Conservation (phyloP, 768 basidiomycete genomes). For the Trametes cingulata region DNA sequence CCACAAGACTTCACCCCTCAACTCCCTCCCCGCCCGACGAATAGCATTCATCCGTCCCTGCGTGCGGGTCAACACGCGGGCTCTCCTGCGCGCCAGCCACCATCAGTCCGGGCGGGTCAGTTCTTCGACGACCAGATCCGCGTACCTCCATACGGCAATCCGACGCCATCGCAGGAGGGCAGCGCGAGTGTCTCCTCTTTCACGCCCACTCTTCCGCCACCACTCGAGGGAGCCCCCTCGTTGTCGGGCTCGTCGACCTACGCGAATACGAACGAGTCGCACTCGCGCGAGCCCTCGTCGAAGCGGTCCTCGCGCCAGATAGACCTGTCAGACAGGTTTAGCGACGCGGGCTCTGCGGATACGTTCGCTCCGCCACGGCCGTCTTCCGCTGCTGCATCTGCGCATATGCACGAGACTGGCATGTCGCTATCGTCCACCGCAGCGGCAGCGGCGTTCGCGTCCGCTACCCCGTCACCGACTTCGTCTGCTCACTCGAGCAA, state of each 20-base stretch:
- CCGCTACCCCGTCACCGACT: conserved; percentile 16
- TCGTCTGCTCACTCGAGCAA: background rate
- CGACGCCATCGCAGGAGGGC: conserved; percentile 8
- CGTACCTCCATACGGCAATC: background rate
- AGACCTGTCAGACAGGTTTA: background rate
- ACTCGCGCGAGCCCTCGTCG: conserved; percentile 11
- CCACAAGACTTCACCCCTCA: conserved; percentile 66
- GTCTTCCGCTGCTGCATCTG: conserved; percentile 13
- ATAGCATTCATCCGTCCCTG: conserved; percentile 78
- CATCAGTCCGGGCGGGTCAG: conserved; percentile 27
- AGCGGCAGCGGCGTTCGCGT: conserved; percentile 17
- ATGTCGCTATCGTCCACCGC: conserved; percentile 17
- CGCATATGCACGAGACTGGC: conserved; percentile 13
- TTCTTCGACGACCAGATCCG: conserved; percentile 31
- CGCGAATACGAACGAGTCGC: background rate
- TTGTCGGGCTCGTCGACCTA: conserved; percentile 4
- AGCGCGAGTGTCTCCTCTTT: conserved; percentile 3
- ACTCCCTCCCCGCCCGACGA: conserved; percentile 65
- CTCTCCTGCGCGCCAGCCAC: conserved; percentile 46
- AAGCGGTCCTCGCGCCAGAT: conserved; percentile 18
- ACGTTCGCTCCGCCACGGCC: conserved; percentile 14
- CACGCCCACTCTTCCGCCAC: background rate
- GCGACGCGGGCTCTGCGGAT: background rate
- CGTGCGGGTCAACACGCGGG: conserved; percentile 46
- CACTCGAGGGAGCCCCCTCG: background rate